Evolutionary conservation across 768 basidiomycete genomes (phyloP), one percentile per base, ranked within the genome.

Genomic region (Lactifluus volemus): DNA sequence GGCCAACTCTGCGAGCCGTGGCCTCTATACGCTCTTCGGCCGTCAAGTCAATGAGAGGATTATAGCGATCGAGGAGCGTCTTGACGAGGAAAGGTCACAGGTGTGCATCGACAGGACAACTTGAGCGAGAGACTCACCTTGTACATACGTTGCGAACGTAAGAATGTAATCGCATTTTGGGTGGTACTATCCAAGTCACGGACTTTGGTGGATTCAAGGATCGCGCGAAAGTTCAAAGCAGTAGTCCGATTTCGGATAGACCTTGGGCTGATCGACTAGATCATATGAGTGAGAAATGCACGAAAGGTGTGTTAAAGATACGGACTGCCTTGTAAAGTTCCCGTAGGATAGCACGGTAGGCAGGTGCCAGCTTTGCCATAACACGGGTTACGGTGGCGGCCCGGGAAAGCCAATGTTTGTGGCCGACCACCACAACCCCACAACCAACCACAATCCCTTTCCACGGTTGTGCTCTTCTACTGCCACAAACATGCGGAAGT

Each of bases 51-150:
- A 85, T 73, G 17, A 88, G 75, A 0, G 94, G 93, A 71, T 94
- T 96, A 75, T 98, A 98, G 55, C 91, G 78, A 56, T 91, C 88
- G 63, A 97, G 72, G 51, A 97, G 75, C 21, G 76, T 76, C 94
- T 97, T 68, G 15, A 39, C 44, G 61, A 58, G 64, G 61, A 34
- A 36, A 29, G 14, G 49, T 21, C 8, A 30, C 25, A 30, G 29
- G 42, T 47, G 41, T 25, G 41, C 11, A 41, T 44, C 25, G 29
- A 11, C 10, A n/a, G 19, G 30, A 21, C 21, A 34, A 55, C 3
- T n/a, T 12, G 30, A 21, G 53, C 29, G 69, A n/a, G 36, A n/a
- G 29, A 29, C 77, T 68, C 52, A 88, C 93, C 78, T 88, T 89
- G 77, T 96, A 78, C 68, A 84, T 80, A 61, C 88, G 76, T 68